Evolutionary conservation across 495 filamentous ascomycete genomes (phyloP), one percentile per base, ranked within the genome.

Genomic region (Podospora bellae-mahoneyi): DNA sequence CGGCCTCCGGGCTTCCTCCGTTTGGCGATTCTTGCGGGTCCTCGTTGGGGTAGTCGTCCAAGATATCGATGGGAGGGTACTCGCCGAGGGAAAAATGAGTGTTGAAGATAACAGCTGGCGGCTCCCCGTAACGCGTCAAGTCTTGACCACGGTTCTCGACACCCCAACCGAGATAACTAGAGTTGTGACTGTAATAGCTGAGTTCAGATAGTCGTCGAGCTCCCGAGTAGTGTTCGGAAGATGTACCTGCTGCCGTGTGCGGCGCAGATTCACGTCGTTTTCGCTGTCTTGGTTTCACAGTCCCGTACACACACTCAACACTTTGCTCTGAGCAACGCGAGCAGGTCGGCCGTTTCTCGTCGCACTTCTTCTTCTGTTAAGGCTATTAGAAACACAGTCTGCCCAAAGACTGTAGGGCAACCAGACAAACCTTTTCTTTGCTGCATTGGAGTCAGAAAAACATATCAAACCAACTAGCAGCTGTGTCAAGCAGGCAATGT

Each of bases 331-430:
- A 68, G 74, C 87, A 89, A 30, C 87, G 84, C 59, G 84, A 79
- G 74, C 87, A 89, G 65, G 81, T 76, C 2, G 87, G 87, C 18
- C 83, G 84, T 63, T 78, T 80, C 72, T 89, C 87, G 70, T 89
- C 86, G 71, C 87, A 89, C 78, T 89, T 89, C 75, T 89, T 89
- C 77, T 89, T 89, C 83, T 86, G 72, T 72, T 7, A 23, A 5
- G 7, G 20, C 1, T 34, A 56, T 68, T 30, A 66, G 64, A 32
- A 23, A 30, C 27, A 28, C 13, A 23, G 27, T 61, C 4, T 20
- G 32, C 16, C 59, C 26, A 7, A 30, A 26, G 10, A 5, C 59
- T 16, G 16, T 23, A 23, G 23, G 7, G 0, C 23, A 18, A 18
- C 10, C 5, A 32, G 5, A 72, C 70, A 58, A 63, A 73, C 77